Base-by-base conservation (phyloP, 2,329 filamentous ascomycete species). In the Taxawa tesnikishii region DNA sequence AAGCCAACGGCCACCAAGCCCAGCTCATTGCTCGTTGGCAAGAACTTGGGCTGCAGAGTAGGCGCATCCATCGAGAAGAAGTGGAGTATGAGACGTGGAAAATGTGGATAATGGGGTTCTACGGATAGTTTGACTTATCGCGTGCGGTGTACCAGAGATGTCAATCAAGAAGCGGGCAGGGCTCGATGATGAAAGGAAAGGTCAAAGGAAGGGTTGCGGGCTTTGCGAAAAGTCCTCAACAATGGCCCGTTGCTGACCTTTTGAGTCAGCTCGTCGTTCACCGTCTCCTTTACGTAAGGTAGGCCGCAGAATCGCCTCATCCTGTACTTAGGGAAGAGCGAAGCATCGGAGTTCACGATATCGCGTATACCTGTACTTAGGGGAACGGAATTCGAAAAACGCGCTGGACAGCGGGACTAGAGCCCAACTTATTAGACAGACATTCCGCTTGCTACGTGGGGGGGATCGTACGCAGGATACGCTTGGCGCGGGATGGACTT, bases 1-100 rank as follows among this genome's bases (percentile, higher is more conserved):
- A 96, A 98, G 41, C 88, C 88, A 23, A 96, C 90, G 30, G 88
- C 85, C 23, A 96, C 84, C 35, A 98, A 73, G 40, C 88, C 90
- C 42, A 98, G 69, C 50, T 96, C 78, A 51, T 82, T 70, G 18
- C 76, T 73, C 51, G 78, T 69, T 42, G 78, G 68, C 46, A 96
- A 79, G 64, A 94, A 96, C 52, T 80, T 85, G 38, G 73, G 68
- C 29, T 63, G 52, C 39, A 76, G 66, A 5, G 70, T 71, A 4
- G 73, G 66, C 18, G 73, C 70, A 34, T 56, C 52, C 54, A 57
- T 56, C 23, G 21, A 34, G 14, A 7, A 9, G 25, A 10, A n/a
- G 23, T 15, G 18, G 17, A 15, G 15, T 15, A n/a, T n/a, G n/a
- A n/a, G n/a, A n/a, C n/a, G n/a, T 23, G 26, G 10, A 10, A 27